Base-by-base conservation (phyloP, 1,284 basidiomycete species). In the Erythrobasidium hasegawianum region DNA sequence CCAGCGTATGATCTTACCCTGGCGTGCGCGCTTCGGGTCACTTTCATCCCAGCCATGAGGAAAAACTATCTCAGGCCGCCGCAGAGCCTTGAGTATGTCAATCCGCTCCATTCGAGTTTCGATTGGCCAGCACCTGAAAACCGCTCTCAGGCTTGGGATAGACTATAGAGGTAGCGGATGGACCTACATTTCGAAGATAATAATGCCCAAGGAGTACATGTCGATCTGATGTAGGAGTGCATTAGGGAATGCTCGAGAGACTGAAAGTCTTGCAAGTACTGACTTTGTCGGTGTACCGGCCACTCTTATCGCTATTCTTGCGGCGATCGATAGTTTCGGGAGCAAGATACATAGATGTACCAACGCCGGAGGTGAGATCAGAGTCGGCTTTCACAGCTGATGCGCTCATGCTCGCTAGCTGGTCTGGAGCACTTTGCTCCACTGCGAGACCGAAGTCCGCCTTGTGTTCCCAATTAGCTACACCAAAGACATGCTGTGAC, bases 61-160 rank as follows among this genome's bases (percentile, higher is more conserved):
- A 22, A 75, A 74, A n/a, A 59, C 41, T 27, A 75, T 67, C 9
- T 71, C 67, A 14, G 72, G 73, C 1, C 62, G 52, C 4, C 73
- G 68, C 0, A 75, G 64, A 7, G 68, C 68, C 41, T 70, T 71
- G 9, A 75, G 29, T 16, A 72, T 70, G 47, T 70, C 60, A 11
- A 74, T 72, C 0, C 73, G 70, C 58, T 75, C 73, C 73, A 75
- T 75, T 38, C 71, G 68, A 0, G 73, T 75, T 54, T 69, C 67
- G 57, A 75, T 73, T 0, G 69, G 68, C 66, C 57, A 64, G 18
- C 64, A 64, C 61, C 61, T 64, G n/a, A n/a, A n/a, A 16, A 33
- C 11, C 27, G n/a, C n/a, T n/a, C n/a, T n/a, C n/a, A n/a, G n/a
- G n/a, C 40, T 20, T 10, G 8, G 65, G 0, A 68, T 64, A 64